Conservation (phyloP, 768 basidiomycete genomes). For the Scleroderma citrinum region DNA sequence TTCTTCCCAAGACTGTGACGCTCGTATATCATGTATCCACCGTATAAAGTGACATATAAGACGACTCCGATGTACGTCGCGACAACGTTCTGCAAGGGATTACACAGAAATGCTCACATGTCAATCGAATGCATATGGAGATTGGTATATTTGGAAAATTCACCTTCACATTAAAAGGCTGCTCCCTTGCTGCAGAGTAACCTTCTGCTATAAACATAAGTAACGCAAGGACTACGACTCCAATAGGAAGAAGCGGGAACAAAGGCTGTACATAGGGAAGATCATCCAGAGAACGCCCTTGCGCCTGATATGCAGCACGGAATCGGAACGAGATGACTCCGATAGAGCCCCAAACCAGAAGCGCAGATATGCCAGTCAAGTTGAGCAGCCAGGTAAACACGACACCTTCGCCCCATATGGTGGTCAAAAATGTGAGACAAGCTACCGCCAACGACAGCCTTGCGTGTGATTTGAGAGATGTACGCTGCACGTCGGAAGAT, state of each 20-base stretch:
- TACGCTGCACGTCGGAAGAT: constrained; percentile 11
- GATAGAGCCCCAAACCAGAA: constrained; percentile 64
- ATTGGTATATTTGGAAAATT: constrained; percentile 3
- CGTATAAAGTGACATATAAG: constrained; percentile 41
- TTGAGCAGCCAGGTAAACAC: constrained; percentile 58
- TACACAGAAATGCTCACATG: not conserved
- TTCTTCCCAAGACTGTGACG: constrained; percentile 23
- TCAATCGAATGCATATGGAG: not conserved
- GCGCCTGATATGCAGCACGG: constrained; percentile 51
- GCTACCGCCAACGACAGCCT: constrained; percentile 45
- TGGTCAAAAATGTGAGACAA: constrained; percentile 48
- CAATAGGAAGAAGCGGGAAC: constrained; percentile 46
- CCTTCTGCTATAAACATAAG: constrained; percentile 54
- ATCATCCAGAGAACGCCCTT: constrained; percentile 45
- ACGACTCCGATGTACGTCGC: constrained; percentile 51
- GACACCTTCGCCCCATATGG: constrained; percentile 51
- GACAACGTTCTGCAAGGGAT: constrained; percentile 43
- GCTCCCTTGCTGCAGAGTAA: constrained; percentile 40
- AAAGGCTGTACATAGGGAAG: constrained; percentile 54
- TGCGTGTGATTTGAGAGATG: constrained; percentile 10
- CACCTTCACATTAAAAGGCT: constrained; percentile 41
- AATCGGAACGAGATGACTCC: constrained; percentile 54
- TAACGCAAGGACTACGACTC: constrained; percentile 43
- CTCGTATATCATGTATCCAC: constrained; percentile 39
- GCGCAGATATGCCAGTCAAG: constrained; percentile 58